Evolutionary conservation across 169 alveolate genomes (phyloP), one percentile per base, ranked within the genome.

Genomic region (Cryptosporidium bovis): DNA sequence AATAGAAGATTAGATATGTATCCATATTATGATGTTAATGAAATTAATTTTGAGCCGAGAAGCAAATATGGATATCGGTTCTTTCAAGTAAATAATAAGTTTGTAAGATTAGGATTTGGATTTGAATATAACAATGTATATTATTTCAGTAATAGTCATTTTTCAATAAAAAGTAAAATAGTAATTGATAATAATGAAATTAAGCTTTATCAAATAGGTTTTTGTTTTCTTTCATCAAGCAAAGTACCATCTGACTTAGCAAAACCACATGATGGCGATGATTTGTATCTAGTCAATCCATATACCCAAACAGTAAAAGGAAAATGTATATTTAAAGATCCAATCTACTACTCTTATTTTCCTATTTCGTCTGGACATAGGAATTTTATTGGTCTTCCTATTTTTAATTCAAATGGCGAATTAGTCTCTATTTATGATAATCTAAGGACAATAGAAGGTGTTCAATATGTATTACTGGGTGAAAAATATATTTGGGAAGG

Each of bases 341-440:
- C 87, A 15, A 36, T 36, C 36, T 60, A 34, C 33, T 77, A 77
- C 50, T 56, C 87, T 16, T 77, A 29, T n/a, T 77, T 77, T 40
- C 87, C 87, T 18, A 77, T 77, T 13, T 6, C 24, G 24, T 27
- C 77, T 6, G 71, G 29, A 13, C 50, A 56, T 62, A 60, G 64
- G n/a, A 62, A 77, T 56, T 77, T 77, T 62, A 56, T 62, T n/a
- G 87, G 87, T 24, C 77, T 77, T 13, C 87, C 87, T 1, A 60
- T 77, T 24, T 44, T 60, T 24, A 77, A 77, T 62, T 24, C 31
- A 24, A 34, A 15, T 1, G 87, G 87, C 1, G 77, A 77, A 44
- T 56, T 77, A 24, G 77, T 77, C 3, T 77, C 87, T 18, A 77
- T 60, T 15, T 77, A 58, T 40, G 87, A 77, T 48, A 77, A 77